Evolutionary conservation across 225 moss, liverwort and hornwort genomes (phyloP).

Genomic region (Sphagnum contortum): DNA sequence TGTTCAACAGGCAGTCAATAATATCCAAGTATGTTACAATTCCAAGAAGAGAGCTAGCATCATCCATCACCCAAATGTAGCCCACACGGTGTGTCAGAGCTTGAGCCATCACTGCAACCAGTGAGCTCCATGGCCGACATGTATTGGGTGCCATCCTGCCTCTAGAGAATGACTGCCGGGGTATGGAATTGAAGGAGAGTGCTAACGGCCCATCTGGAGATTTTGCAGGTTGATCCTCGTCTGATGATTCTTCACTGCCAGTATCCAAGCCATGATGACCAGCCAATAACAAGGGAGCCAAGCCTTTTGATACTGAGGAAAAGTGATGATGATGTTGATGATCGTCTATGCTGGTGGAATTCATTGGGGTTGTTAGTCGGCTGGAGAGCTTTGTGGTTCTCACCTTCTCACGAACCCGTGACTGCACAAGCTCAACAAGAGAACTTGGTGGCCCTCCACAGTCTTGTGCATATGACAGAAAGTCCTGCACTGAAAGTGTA

Average conservation of each 20-base stretch:
- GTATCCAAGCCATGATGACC: slow-evolving; percentile 8
- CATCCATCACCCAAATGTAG: slow-evolving; percentile 69
- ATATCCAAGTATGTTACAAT: slow-evolving; percentile 66
- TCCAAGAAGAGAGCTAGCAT: slow-evolving; percentile 50
- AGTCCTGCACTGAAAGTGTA: slow-evolving; percentile 47
- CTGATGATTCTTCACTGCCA: slow-evolving; percentile 19
- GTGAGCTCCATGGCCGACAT: slow-evolving; percentile 55
- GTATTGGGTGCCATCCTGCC: slow-evolving; percentile 24
- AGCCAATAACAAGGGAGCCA: slow-evolving; percentile 1
- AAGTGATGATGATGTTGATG: too few species aligned
- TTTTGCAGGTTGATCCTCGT: slow-evolving; percentile 8
- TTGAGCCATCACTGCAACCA: slow-evolving; percentile 79
- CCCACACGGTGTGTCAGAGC: slow-evolving; percentile 60
- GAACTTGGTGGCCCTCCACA: slow-evolving; percentile 22
- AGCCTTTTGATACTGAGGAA: neutral
- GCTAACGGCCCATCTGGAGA: slow-evolving; percentile 10
- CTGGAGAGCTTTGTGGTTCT: neutral
- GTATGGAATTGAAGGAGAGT: neutral
- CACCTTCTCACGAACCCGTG: slow-evolving; percentile 15
- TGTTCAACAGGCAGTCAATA: slow-evolving; percentile 38
- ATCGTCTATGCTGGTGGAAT: too few species aligned
- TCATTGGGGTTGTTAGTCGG: too few species aligned
- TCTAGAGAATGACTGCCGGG: slow-evolving; percentile 2
- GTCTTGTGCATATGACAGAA: slow-evolving; percentile 37
- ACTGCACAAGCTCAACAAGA: slow-evolving; percentile 26